Base-by-base conservation (phyloP, 345 rosid species). In the Populus euphratica region DNA sequence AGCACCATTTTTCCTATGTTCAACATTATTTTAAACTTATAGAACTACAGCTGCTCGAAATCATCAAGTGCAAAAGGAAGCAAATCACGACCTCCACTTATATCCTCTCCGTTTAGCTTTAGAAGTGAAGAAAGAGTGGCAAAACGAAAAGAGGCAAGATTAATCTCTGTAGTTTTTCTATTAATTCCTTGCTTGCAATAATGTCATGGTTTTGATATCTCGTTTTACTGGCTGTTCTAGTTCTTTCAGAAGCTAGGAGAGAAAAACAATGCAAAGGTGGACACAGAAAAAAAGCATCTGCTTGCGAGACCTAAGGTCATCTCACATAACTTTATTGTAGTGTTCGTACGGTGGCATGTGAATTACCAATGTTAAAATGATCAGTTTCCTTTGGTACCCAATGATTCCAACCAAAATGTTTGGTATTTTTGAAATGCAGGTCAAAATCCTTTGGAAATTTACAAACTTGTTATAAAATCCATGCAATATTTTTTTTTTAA, bases 111-210 rank as follows among this genome's bases (percentile, higher is more conserved):
- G 35, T 96, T 92, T 83, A 85, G 86, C 83, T 89, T 93, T 84
- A 89, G 90, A 81, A 91, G 94, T 43, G 98, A 86, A 77, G 97
- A 93, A 86, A 86, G 98, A 77, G 98, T 93, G 13, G 87, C 86
- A 70, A 93, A 83, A 89, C 85, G 95, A 82, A 96, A 84, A 83
- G 97, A 92, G 99, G 98, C 84, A 88, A 69, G 83, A 71, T 29
- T 65, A 36, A 49, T 72, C 54, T 70, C 50, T 29, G 31, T 23
- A 18, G 9, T 44, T 33, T 56, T 33, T 52, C 69, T 50, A 13
- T 66, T 54, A 54, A 50, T 9, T 76, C 44, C 65, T 77, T 25
- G 17, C 25, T 35, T 63, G 54, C 59, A 81, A 77, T 56, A 56
- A 49, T 65, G 11, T 41, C 21, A 61, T 74, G 52, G 21, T 17